A percentile compares a stretch with the other conserved stretches of the same genome.
phyloP scores from a whole-genome alignment of 352 stramenopile genomes.

The Phytophthora quininea region DNA sequence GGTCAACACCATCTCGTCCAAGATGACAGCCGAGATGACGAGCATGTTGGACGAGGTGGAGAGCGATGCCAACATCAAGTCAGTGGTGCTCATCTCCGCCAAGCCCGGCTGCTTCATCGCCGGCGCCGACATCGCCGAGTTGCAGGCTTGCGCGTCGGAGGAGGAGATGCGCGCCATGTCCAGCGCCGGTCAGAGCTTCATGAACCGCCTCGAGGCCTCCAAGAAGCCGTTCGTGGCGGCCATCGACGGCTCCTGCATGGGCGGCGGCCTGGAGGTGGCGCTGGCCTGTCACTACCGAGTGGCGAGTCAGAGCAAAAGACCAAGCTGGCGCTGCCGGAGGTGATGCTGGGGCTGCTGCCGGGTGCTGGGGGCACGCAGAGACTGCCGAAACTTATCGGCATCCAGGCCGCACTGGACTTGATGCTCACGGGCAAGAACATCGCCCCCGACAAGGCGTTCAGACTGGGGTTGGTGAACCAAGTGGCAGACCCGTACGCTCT shows the following conservation, averaged over 20 bases:
- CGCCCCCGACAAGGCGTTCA: constrained; percentile 95
- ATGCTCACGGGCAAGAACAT: constrained; percentile 98
- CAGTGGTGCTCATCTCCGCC: constrained; percentile 96
- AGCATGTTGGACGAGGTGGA: constrained; percentile 90
- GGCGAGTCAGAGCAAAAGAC: constrained; percentile 95
- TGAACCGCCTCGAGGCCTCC: constrained; percentile 91
- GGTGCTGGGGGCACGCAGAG: constrained; percentile 98
- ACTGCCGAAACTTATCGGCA: constrained; percentile 93
- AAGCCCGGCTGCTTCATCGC: constrained; percentile 99
- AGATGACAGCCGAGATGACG: constrained; percentile 89
- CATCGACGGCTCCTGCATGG: constrained; percentile 97
- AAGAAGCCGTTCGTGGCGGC: constrained; percentile 96
- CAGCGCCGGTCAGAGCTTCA: constrained; percentile 92
- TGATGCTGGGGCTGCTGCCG: constrained; percentile 97
- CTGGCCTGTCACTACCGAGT: constrained; percentile 98
- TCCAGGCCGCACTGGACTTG: constrained; percentile 95
- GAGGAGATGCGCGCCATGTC: constrained; percentile 93
- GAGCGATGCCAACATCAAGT: constrained; percentile 93
- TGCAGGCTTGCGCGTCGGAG: constrained; percentile 86
- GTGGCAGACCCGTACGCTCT: constrained; percentile 92
- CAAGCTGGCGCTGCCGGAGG: constrained; percentile 96
- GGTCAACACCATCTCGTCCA: constrained; percentile 94
- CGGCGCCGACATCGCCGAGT: constrained; percentile 97
- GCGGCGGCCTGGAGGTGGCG: constrained; percentile 96
- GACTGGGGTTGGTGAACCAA: constrained; percentile 97